Base-by-base conservation (phyloP, 495 filamentous ascomycete species). In the Darksidea phi region DNA sequence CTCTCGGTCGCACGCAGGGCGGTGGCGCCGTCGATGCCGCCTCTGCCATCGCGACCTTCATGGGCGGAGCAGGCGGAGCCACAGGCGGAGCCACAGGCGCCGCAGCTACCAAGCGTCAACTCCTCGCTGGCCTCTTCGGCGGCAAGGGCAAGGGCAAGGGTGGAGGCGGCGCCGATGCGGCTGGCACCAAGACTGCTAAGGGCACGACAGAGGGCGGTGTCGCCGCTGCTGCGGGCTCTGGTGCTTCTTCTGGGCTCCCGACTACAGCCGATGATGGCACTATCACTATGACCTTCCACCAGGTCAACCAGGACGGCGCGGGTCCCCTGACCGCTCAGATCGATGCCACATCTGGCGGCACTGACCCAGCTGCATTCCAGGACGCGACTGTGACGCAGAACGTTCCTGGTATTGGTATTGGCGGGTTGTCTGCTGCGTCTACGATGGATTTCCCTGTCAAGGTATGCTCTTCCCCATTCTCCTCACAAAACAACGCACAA, bases 1-100 rank as follows among this genome's bases (percentile, higher is more conserved):
- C 82, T 38, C 75, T 85, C n/a, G 82, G 82, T 28, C 79, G 82
- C 17, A 85, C 82, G 28, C 70, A 80, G 42, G 76, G 75, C 59
- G 76, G 75, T 59, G 80, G 82, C 2, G 78, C 81, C 55, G 73
- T 85, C 57, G 77, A 83, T 23, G 70, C 67, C 23, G 51, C 64
- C 20, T 71, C 68, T 11, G 76, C 75, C 3, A 75, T 74, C 54
- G 43, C 62, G 24, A 41, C 58, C n/a, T 74, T 74, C 67, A 74
- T 74, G 70, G 61, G 63, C 34, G 17, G 36, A 13, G 38, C 37
- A 6, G 54, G 37, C 42, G 42, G 38, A 6, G 42, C 54, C 36
- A 45, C 57, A 21, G 36, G 49, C 17, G 50, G 17, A 13, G 55
- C 61, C 20, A 34, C 38, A 15, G 43, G 15, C 48, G 23, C 48